Evolutionary conservation across 1,284 basidiomycete species (phyloP).

Genomic region (Agaricales sp.): DNA sequence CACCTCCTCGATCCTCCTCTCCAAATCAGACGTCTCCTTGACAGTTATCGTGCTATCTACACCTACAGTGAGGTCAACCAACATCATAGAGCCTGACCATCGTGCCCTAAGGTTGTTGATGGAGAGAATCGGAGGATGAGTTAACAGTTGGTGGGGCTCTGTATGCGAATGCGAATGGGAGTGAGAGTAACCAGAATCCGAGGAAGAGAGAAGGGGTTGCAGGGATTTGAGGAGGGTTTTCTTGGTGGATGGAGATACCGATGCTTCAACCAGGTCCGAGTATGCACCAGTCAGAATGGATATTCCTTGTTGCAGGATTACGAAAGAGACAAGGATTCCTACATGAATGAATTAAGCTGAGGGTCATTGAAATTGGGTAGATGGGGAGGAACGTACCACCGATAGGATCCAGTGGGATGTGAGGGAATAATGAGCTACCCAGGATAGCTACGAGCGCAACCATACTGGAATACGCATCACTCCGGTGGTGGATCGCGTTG

Average conservation of each 20-base stretch:
- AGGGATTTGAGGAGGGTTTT: conserved; percentile 40
- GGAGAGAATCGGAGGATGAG: conserved; percentile 28
- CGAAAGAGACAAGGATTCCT: conserved; percentile 80
- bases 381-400: conserved; percentile 50
- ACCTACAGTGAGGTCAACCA: conserved; percentile 64
- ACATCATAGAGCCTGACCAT: conserved; percentile 66
- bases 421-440: conserved; percentile 76
- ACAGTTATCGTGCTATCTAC: conserved; percentile 58
- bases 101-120: conserved; percentile 65
- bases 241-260: conserved; percentile 40
- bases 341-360: conserved; percentile 6
- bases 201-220: conserved; percentile 33
- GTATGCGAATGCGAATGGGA: conserved; percentile 10
- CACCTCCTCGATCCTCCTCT: conserved; percentile 48
- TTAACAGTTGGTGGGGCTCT: conserved; percentile 3
- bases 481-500: conserved; percentile 91
- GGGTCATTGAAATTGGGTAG: conserved; percentile 7
- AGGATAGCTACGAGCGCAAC: conserved; percentile 87
- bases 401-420: conserved; percentile 88
- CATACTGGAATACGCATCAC: conserved; percentile 84
- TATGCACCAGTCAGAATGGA: conserved; percentile 64
- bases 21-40: conserved; percentile 44
- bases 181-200: conserved; percentile 33
- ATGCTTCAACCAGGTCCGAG: conserved; percentile 79
- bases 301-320: conserved; percentile 85